These are phyloP conservation scores for Musa beccarii DNA, from an alignment of 176 grass and related monocot species.

Conservation along the genomic window DNA sequence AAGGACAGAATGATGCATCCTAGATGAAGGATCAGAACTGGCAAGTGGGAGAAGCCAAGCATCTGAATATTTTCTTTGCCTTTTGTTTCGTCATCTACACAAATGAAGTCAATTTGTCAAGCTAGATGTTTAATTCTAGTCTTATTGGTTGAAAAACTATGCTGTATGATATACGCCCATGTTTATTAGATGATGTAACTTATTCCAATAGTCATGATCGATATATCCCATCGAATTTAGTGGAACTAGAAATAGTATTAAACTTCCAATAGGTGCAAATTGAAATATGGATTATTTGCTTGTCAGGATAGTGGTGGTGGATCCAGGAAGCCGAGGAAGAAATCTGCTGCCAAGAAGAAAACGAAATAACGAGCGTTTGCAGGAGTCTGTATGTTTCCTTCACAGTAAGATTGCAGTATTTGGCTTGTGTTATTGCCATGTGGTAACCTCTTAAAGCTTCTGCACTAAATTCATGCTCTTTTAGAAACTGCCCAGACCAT, in stretches of 20 bases:
- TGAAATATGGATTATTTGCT: neutral
- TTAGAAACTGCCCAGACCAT: too few relatives aligned
- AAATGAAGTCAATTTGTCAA: neutral
- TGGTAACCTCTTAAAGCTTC: too few relatives aligned
- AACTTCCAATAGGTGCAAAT: neutral
- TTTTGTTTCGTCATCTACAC: too few relatives aligned
- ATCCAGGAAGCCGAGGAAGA: constrained; percentile 32
- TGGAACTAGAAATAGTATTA: constrained; percentile 1
- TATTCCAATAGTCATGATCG: neutral
- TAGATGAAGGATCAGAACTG: too few relatives aligned
- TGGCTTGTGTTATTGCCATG: too few relatives aligned
- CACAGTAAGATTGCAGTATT: neutral
- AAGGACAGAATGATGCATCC: too few relatives aligned
- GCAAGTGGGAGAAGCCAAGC: too few relatives aligned
- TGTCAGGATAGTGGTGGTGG: constrained; percentile 51
- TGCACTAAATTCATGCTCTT: too few relatives aligned
- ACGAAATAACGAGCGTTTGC: neutral
- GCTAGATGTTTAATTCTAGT: neutral
- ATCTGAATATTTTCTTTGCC: too few relatives aligned
- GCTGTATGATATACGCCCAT: neutral
- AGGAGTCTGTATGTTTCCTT: neutral
- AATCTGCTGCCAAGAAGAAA: constrained; percentile 27
- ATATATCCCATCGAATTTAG: neutral
- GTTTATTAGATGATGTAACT: neutral
- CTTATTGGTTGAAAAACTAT: neutral